These are phyloP conservation scores for Eucalyptus virginea DNA, from an alignment of 345 rosid genomes.

Conservation along the genomic window DNA sequence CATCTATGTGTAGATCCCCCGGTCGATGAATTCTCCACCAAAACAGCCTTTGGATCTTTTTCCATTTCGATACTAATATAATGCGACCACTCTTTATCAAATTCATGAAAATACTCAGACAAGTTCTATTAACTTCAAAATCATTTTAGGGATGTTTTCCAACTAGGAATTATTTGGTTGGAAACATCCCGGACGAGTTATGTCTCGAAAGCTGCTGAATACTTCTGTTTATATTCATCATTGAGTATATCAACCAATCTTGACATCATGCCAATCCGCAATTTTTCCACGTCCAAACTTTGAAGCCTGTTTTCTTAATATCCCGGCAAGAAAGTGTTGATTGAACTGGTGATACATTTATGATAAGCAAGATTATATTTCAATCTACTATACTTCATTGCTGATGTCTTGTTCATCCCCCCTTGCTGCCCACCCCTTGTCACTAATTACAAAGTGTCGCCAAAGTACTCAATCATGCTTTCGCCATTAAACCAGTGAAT, in stretches of 20 bases:
- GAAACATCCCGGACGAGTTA: background rate
- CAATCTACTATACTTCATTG: background rate
- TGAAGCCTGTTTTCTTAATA: background rate
- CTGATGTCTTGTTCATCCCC: background rate
- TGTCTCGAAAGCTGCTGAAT: background rate
- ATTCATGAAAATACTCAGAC: background rate
- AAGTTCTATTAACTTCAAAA: background rate
- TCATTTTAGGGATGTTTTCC: background rate
- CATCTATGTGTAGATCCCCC: no score
- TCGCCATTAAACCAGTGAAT: background rate
- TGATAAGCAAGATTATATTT: background rate
- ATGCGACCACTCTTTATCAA: background rate
- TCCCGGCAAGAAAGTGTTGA: background rate
- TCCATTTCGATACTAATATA: background rate
- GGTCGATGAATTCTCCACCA: background rate
- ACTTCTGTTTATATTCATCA: background rate
- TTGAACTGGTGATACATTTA: background rate
- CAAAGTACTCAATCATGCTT: background rate
- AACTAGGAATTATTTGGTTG: background rate
- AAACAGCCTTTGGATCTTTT: background rate
- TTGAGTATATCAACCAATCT: background rate
- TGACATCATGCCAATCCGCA: background rate
- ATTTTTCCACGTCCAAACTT: background rate
- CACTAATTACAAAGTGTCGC: background rate
- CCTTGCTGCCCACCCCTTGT: background rate